Conservation (phyloP, 805 yeast genomes). For the Ogataea pini region DNA sequence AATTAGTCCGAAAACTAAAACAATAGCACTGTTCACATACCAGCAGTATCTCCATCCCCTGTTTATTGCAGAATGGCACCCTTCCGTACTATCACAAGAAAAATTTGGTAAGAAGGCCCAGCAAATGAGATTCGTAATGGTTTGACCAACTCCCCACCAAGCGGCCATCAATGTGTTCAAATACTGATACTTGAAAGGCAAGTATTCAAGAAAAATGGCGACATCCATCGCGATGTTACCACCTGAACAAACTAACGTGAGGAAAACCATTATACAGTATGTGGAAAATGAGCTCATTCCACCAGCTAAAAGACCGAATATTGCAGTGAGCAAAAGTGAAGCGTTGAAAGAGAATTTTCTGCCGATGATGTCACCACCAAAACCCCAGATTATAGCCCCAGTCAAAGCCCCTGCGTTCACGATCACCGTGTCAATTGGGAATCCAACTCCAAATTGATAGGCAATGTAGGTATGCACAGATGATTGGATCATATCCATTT, state of each 20-base stretch:
- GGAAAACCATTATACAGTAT: conserved; percentile 45
- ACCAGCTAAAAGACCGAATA: conserved; percentile 50
- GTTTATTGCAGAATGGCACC: conserved; percentile 44
- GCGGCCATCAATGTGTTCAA: conserved; percentile 49
- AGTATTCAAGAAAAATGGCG: conserved; percentile 48
- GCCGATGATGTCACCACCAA: conserved; percentile 52
- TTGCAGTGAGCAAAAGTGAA: conserved; percentile 45
- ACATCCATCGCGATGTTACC: conserved; percentile 55
- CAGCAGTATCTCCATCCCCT: conserved; percentile 58
- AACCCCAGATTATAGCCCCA: conserved; percentile 57
- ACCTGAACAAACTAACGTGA: conserved; percentile 46
- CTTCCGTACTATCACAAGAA: conserved; percentile 42
- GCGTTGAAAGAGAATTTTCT: conserved; percentile 49
- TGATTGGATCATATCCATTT: conserved; percentile 42
- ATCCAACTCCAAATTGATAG: conserved; percentile 42
- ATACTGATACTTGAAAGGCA: conserved; percentile 50
- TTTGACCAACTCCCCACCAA: conserved; percentile 58
- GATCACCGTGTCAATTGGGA: conserved; percentile 44
- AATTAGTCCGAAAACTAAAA: conserved; percentile 44
- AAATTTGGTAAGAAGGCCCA: conserved; percentile 51
- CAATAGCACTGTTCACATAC: conserved; percentile 49
- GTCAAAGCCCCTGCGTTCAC: conserved; percentile 47
- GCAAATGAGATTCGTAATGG: conserved; percentile 45
- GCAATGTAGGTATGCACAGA: conserved; percentile 44
- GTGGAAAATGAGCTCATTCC: conserved; percentile 47